Evolutionary conservation across 2,329 filamentous ascomycete species (phyloP), one percentile per base, ranked within the genome.

Genomic region (Trichoderma afroharzianum): DNA sequence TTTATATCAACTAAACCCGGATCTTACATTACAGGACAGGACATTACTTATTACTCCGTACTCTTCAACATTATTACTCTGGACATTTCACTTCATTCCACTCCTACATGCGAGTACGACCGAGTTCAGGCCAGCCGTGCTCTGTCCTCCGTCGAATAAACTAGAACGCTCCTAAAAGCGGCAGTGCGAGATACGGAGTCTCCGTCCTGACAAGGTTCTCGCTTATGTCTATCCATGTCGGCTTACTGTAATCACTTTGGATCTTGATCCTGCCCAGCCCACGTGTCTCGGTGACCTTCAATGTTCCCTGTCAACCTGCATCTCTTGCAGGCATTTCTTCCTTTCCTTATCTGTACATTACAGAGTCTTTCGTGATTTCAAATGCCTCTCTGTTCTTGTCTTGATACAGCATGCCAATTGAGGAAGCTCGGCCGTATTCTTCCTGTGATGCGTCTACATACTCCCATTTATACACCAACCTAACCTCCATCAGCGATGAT

Each of bases 151-250:
- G 7, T 26, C 28, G 30, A 58, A 55, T 21, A 67, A 67, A 30
- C 63, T 30, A 67, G 21, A 57, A 36, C 2, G 21, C 12, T n/a
- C 21, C 30, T 30, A 18, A 26, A 26, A 58, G 21, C n/a, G 32
- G 50, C 50, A 67, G 30, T 26, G 63, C 50, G 47, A 67, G 63
- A 53, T 28, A 67, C 63, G 63, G 63, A 55, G 63, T 30, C 63
- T 57, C 63, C 63, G 63, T 67, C 21, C 32, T 14, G 63, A 36
- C 50, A 57, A 36, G 63, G 63, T 57, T 67, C 21, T 14, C 30
- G 30, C n/a, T 14, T 47, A 32, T 57, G 62, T 5, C 15, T 7
- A 39, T 18, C 15, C 15, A 39, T 18, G 39, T 28, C 11, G 28
- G 63, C 47, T 36, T 36, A 53, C 63, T 67, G 39, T n/a, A 63